A percentile compares a stretch with the other conserved stretches of the same genome.
phyloP scores from a whole-genome alignment of 78 protist species.

The Trichosphaerium sp. region DNA sequence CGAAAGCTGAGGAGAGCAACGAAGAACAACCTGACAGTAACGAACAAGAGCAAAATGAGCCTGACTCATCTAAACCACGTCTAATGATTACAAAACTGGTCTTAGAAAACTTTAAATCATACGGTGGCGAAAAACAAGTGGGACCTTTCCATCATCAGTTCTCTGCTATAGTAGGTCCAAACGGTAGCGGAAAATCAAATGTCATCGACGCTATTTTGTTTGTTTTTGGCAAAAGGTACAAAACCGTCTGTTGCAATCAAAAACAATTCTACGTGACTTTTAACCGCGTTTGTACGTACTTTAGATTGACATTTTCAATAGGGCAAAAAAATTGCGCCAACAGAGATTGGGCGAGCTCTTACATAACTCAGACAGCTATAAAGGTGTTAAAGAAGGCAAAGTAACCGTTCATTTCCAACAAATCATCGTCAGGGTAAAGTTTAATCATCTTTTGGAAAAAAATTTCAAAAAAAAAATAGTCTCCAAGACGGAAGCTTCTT shows the following conservation, averaged over 20 bases:
- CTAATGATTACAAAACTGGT: constrained; percentile 77
- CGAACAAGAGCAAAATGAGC: too few relatives aligned
- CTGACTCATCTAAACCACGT: too few relatives aligned
- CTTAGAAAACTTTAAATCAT: constrained; percentile 94
- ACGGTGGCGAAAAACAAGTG: constrained; percentile 71
- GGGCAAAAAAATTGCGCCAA: constrained; percentile 82
- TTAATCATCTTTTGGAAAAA: constrained; percentile 9
- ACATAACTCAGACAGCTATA: constrained; percentile 90
- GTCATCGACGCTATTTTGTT: constrained; percentile 98
- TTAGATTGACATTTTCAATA: too few relatives aligned
- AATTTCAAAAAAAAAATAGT: constrained; percentile 28
- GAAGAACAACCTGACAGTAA: too few relatives aligned
- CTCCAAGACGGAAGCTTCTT: constrained; percentile 49
- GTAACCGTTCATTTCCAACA: constrained; percentile 91
- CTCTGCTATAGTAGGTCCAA: constrained; percentile 97
- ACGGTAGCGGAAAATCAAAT: constrained; percentile 99
- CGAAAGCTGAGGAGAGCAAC: too few relatives aligned
- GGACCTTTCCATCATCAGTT: constrained; percentile 96
- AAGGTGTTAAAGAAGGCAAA: constrained; percentile 34
- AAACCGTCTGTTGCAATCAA: too few relatives aligned
- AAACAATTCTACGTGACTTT: too few relatives aligned
- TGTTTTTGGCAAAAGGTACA: constrained; percentile 95
- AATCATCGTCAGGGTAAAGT: constrained; percentile 71
- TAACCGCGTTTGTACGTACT: too few relatives aligned
- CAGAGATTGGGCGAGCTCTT: constrained; percentile 87